phyloP scores from a whole-genome alignment of 176 grass and related monocot genomes.

The Elymus sibiricus region DNA sequence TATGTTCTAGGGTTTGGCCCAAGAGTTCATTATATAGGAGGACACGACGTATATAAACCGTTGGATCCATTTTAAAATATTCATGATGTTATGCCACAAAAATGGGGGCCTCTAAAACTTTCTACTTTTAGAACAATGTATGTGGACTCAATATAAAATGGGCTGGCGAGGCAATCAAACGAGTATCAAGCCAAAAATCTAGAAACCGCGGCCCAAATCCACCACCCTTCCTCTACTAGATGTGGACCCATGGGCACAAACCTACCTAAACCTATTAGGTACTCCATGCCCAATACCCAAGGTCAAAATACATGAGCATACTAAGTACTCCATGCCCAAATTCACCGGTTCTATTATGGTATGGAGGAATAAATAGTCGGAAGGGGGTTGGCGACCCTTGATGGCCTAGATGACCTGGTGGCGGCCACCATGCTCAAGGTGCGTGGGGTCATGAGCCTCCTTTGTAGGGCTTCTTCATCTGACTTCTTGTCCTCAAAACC shows the following conservation, averaged over 20 bases:
- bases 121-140: background rate
- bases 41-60: background rate
- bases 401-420: background rate
- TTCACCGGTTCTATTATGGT: background rate
- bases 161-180: background rate
- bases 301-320: background rate
- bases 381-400: background rate
- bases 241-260: background rate
- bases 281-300: background rate
- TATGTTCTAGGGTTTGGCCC: background rate
- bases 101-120: background rate
- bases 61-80: background rate
- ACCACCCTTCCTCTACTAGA: background rate
- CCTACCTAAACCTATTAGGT: background rate
- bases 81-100: background rate
- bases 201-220: background rate
- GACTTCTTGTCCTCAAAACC: background rate
- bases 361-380: background rate
- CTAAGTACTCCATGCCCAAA: background rate
- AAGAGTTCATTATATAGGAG: background rate
- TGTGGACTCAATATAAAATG: background rate
- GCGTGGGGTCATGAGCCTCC: background rate
- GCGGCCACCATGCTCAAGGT: background rate
- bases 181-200: background rate
- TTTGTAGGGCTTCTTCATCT: background rate